phyloP scores from a whole-genome alignment of 768 basidiomycete species.

The Cystobasidium ongulense region DNA sequence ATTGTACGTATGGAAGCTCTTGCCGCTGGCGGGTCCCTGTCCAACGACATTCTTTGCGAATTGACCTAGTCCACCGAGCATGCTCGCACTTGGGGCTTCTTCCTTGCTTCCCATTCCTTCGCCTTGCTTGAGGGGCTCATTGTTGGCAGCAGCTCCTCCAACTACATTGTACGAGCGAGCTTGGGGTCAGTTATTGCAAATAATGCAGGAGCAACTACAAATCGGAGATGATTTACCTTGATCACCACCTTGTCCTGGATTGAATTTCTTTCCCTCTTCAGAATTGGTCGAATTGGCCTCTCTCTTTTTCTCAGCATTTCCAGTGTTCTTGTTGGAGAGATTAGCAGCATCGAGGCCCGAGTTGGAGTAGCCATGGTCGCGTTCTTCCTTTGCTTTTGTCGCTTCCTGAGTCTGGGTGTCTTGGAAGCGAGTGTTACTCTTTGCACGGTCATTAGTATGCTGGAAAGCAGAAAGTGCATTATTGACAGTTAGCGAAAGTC shows the following conservation, averaged over 20 bases:
- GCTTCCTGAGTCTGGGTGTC: constrained; percentile 17
- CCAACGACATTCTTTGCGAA: constrained; percentile 22
- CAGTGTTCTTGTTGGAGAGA: background rate
- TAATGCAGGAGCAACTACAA: background rate
- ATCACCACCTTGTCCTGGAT: constrained; percentile 20
- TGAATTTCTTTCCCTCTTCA: background rate
- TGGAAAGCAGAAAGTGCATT: background rate
- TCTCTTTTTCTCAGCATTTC: background rate
- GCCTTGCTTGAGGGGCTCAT: background rate
- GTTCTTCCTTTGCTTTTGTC: background rate
- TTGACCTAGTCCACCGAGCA: background rate
- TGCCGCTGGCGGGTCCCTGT: constrained; percentile 9
- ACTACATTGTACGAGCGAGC: background rate
- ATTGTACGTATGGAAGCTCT: constrained; percentile 14
- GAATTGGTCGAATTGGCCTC: background rate
- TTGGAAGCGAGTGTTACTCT: background rate
- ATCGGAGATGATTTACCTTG: background rate
- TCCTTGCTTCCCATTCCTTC: constrained; percentile 24
- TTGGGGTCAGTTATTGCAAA: background rate
- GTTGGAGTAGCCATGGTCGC: background rate
- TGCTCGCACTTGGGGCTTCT: background rate
- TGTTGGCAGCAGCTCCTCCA: background rate
- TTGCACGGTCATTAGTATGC: constrained; percentile 5
- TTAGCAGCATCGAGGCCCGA: constrained; percentile 20
- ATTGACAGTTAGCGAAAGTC: too few species aligned